Evolutionary conservation across 2,329 filamentous ascomycete species (phyloP), one percentile per base, ranked within the genome.

Genomic region (Penicillium sp.): DNA sequence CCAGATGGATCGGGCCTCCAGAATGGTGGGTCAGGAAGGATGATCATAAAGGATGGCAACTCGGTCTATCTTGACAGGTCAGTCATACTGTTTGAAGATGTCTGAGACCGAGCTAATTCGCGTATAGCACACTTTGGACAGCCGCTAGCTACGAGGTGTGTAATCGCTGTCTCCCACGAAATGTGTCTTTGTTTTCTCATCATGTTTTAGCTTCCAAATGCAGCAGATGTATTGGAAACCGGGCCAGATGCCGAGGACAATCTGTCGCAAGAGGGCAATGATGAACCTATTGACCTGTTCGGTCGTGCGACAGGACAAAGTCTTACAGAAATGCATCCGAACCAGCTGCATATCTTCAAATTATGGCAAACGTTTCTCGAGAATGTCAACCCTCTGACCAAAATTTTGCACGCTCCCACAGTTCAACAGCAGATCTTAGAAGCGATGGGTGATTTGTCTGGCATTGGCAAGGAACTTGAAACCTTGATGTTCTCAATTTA

Each of bases 351-450:
- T 27, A 63, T 65, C 36, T 65, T 64, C 51, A 62, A 61, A 39
- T 16, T 64, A 11, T 65, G 63, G 63, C 62, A 64, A 47, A 58
- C 56, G 1, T 65, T 65, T 36, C 52, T 65, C n/a, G 57, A 65
- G 24, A 62, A 63, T 35, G 53, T 65, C 41, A 62, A 92, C 82
- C 53, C 91, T 78, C 71, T 87, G 86, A 7, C 88, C 88, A 6
- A 91, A 89, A 70, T 90, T 85, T 46, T 77, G 73, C 48, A 95
- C 72, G 68, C 89, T 90, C 89, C 92, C 18, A 64, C 60, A 8
- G 41, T 61, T 13, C 63, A 64, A 48, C 63, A 58, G 22, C 55
- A 61, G 30, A 64, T 65, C 24, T 39, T 65, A 8, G 61, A 64
- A 20, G 63, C 63, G 11, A 61, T 57, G 43, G 48, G 57, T 42